Percentiles rank a stretch among this genome's conserved stretches.
phyloP scores from a whole-genome alignment of 495 filamentous ascomycete genomes.

The Cercophora samala region DNA sequence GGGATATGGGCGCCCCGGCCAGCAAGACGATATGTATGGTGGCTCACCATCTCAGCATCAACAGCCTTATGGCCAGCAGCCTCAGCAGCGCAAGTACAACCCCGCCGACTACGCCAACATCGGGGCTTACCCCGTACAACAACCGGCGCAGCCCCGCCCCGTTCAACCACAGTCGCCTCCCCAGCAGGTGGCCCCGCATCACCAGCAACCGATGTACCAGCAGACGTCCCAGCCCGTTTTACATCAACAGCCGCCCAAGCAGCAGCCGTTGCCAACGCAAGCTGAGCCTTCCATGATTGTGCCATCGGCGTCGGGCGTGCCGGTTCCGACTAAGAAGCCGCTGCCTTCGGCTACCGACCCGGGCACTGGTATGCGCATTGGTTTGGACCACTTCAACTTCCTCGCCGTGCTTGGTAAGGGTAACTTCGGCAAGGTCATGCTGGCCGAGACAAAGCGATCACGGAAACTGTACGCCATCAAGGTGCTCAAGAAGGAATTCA shows the following conservation, averaged over 20 bases:
- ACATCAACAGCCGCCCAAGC: conserved; percentile 36
- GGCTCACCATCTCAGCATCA: conserved; percentile 45
- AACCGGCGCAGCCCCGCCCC: conserved; percentile 33
- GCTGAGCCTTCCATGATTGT: conserved; percentile 25
- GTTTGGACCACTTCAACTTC: conserved; percentile 98
- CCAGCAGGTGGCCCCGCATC: conserved; percentile 24
- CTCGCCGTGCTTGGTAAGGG: conserved; percentile 97
- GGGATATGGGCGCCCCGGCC: conserved; percentile 36
- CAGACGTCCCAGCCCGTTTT: conserved; percentile 29
- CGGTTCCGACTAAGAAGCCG: conserved; percentile 47
- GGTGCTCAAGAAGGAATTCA: conserved; percentile 99
- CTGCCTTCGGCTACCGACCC: conserved; percentile 57
- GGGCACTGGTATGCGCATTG: conserved; percentile 74
- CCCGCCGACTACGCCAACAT: conserved; percentile 69
- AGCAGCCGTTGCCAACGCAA: conserved; percentile 38
- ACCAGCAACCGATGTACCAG: conserved; percentile 39
- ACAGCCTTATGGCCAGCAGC: conserved; percentile 41
- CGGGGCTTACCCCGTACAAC: conserved; percentile 45
- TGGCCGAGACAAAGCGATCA: conserved; percentile 90
- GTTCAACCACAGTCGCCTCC: conserved; percentile 33
- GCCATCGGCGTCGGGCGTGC: conserved; percentile 33
- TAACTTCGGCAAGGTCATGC: conserved; percentile 99
- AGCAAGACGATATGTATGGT: conserved; percentile 47
- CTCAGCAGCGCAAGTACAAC: conserved; percentile 65
- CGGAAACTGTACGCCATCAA: conserved; percentile 98